Evolutionary conservation across 805 yeast genomes (phyloP).

Genomic region (Diddensiella caesifluorescens): DNA sequence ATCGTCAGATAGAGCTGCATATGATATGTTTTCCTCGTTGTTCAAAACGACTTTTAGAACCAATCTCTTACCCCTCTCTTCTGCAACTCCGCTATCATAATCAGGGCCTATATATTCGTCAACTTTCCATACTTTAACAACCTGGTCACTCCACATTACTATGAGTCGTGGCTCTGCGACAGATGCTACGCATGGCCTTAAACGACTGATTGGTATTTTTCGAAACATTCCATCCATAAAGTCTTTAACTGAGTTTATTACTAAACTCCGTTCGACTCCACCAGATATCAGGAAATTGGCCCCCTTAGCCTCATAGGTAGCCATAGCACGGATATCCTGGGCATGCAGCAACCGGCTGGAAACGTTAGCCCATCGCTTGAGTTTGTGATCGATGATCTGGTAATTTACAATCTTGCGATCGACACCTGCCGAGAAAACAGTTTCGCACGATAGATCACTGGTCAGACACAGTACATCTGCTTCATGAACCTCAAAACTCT

Average conservation of each 20-base stretch:
- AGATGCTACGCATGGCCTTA: constrained; percentile 50
- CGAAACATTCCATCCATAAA: constrained; percentile 68
- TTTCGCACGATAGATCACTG: constrained; percentile 52
- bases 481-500: constrained; percentile 77
- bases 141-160: constrained; percentile 76
- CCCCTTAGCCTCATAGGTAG: constrained; percentile 48
- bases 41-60: constrained; percentile 59
- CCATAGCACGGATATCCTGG: constrained; percentile 75
- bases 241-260: constrained; percentile 54
- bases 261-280: constrained; percentile 41
- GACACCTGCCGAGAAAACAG: constrained; percentile 83
- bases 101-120: constrained; percentile 26
- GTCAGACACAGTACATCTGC: constrained; percentile 83
- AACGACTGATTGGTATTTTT: constrained; percentile 58
- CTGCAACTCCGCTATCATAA: constrained; percentile 20
- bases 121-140: constrained; percentile 74
- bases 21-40: constrained; percentile 76
- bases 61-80: constrained; percentile 44
- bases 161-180: constrained; percentile 48
- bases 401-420: constrained; percentile 85
- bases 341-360: constrained; percentile 78
- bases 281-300: constrained; percentile 52
- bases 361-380: constrained; percentile 66
- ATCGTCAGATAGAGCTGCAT: constrained; percentile 58
- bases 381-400: constrained; percentile 40